Evolutionary conservation across 768 basidiomycete species (phyloP).

Genomic region (Leccinum fibrillosum): DNA sequence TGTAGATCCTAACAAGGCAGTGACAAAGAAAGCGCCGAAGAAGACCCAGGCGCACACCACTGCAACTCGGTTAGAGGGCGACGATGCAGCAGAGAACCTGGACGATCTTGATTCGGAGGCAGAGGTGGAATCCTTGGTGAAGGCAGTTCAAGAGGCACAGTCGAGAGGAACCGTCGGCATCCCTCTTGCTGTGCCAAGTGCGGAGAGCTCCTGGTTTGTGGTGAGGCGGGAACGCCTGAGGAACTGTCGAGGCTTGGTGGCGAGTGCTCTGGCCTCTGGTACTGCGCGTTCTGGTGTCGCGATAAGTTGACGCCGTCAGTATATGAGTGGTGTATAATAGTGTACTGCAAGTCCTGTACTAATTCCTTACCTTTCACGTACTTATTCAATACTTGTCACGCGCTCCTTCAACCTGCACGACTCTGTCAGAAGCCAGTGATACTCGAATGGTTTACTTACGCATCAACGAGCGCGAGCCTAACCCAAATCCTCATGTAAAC

Average conservation of each 20-base stretch:
- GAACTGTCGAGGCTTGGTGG: constrained; percentile 55
- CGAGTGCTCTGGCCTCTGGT: constrained; percentile 43
- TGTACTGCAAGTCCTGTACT: background rate
- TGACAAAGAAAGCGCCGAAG: constrained; percentile 60
- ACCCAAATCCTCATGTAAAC: constrained; percentile 75
- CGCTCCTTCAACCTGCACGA: background rate
- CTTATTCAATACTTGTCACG: background rate
- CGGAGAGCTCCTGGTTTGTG: constrained; percentile 80
- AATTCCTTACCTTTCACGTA: background rate
- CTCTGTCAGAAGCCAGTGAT: background rate
- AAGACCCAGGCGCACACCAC: constrained; percentile 55
- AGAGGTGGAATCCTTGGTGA: constrained; percentile 73
- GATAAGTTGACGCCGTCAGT: constrained; percentile 13
- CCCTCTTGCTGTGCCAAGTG: constrained; percentile 70
- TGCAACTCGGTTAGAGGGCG: constrained; percentile 51
- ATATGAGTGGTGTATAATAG: background rate
- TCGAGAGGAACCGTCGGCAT: constrained; percentile 57
- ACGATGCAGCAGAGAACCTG: constrained; percentile 64
- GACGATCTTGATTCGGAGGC: constrained; percentile 83
- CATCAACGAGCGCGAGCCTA: constrained; percentile 63
- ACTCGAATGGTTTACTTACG: constrained; percentile 62
- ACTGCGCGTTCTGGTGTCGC: constrained; percentile 23
- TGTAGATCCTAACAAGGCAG: constrained; percentile 41
- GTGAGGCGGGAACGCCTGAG: constrained; percentile 63
- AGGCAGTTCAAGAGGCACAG: constrained; percentile 54